These are phyloP conservation scores for Inga leiocalycina DNA, from an alignment of 306 rosid genomes.

Conservation along the genomic window DNA sequence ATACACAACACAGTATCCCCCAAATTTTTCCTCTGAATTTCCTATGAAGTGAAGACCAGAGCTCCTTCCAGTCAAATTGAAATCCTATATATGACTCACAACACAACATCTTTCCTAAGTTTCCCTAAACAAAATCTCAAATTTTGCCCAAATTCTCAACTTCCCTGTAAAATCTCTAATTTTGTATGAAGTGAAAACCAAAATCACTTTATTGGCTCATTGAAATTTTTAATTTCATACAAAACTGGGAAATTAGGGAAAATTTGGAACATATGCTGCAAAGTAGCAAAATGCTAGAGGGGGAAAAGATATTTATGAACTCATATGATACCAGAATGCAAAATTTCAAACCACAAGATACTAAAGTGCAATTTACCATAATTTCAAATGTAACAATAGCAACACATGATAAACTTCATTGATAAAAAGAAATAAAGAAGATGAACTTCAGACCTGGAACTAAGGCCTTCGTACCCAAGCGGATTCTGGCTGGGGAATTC, in stretches of 20 bases:
- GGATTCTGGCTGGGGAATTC: constrained; percentile 93
- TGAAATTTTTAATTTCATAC: not conserved
- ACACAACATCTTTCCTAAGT: not conserved
- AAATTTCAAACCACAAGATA: not conserved
- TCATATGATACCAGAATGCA: not conserved
- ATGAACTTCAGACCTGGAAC: constrained; percentile 74
- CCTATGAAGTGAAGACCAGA: not conserved
- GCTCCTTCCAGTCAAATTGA: not conserved
- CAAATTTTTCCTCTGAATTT: not conserved
- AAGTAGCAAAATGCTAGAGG: not conserved
- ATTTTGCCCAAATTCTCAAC: not conserved
- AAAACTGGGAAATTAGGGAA: not conserved
- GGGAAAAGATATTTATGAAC: not conserved
- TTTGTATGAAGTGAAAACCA: not conserved
- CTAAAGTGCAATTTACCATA: not conserved
- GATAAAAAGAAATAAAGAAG: not conserved
- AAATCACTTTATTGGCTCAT: not conserved
- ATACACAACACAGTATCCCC: not conserved
- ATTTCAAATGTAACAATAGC: not conserved
- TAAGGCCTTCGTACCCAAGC: constrained; percentile 86
- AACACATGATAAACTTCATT: not conserved
- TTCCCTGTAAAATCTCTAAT: not conserved
- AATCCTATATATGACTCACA: not conserved
- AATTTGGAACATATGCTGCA: not conserved
- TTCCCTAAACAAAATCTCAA: not conserved